A percentile compares a stretch with the other conserved stretches of the same genome.
Evolutionary conservation across 1,284 basidiomycete species (phyloP).

Genomic region (Ceratobasidium sp.): DNA sequence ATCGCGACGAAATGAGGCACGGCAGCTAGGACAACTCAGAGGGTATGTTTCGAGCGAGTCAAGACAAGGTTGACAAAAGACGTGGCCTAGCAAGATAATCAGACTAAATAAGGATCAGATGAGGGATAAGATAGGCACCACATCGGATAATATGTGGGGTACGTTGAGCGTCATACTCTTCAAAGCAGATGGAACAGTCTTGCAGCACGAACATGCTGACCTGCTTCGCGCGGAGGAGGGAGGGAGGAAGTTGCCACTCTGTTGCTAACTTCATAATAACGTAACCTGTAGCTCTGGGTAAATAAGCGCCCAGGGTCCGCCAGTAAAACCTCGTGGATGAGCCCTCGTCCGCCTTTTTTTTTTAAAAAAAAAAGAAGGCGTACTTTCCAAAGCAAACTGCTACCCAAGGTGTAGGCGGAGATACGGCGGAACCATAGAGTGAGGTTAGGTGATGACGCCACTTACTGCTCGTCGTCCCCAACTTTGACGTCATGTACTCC

Average conservation of each 20-base stretch:
- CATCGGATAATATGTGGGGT: constrained; percentile 24
- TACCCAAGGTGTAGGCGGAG: too few species aligned
- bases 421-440: too few species aligned
- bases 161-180: constrained; percentile 16
- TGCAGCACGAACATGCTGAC: constrained; percentile 25
- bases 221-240: too few species aligned
- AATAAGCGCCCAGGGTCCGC: too few species aligned
- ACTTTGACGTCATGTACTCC: constrained; percentile 20
- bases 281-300: too few species aligned
- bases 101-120: neutral
- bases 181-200: constrained; percentile 29
- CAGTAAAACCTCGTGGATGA: too few species aligned
- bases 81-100: constrained; percentile 9
- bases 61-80: constrained; percentile 27
- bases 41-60: neutral
- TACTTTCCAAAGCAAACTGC: too few species aligned
- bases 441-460: constrained; percentile 11
- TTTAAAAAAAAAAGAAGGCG: too few species aligned
- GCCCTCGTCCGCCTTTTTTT: too few species aligned
- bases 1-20: neutral
- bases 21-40: constrained; percentile 29
- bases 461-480: neutral
- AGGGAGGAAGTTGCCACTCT: too few species aligned
- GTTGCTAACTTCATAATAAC: too few species aligned
- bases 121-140: neutral